A percentile compares a stretch with the other conserved stretches of the same genome.
Conservation (phyloP, 2,329 filamentous ascomycete species). For the Alternaria novae-zelandiae region DNA sequence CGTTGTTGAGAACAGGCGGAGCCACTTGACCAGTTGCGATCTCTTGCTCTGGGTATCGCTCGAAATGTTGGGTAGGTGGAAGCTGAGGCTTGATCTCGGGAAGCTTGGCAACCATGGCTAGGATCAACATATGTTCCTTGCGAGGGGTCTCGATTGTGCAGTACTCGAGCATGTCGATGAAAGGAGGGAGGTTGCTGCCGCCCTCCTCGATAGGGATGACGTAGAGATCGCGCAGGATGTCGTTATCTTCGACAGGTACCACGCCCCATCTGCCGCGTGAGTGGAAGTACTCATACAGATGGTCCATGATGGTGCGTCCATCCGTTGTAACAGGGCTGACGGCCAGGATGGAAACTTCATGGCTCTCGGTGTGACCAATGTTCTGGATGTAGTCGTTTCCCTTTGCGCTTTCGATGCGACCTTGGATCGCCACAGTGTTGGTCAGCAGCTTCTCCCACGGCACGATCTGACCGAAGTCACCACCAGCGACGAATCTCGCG, state of each 20-base stretch:
- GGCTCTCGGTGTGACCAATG: conserved; percentile 79
- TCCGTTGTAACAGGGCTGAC: conserved; percentile 68
- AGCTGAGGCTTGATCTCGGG: conserved; percentile 43
- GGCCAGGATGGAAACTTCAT: conserved; percentile 82
- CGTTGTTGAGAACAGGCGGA: conserved; percentile 28
- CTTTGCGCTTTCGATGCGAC: conserved; percentile 79
- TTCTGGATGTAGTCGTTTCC: conserved; percentile 92
- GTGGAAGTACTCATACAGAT: conserved; percentile 86
- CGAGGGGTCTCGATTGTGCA: conserved; percentile 76
- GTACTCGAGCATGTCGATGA: conserved; percentile 86
- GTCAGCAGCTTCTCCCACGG: conserved; percentile 82
- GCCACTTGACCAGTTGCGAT: conserved; percentile 18
- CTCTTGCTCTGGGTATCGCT: conserved; percentile 28
- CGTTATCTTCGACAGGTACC: conserved; percentile 66
- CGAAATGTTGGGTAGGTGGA: conserved; percentile 32
- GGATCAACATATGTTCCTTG: conserved; percentile 77
- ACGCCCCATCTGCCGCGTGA: conserved; percentile 86
- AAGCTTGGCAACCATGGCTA: conserved; percentile 76
- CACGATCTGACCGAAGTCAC: conserved; percentile 70
- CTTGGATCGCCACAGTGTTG: conserved; percentile 71
- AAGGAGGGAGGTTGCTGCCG: conserved; percentile 73
- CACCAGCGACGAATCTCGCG: conserved; percentile 85
- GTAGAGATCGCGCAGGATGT: conserved; percentile 87
- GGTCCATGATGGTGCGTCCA: conserved; percentile 68
- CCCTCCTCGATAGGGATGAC: conserved; percentile 84